phyloP scores from a whole-genome alignment of 768 basidiomycete genomes.

The Melanogaster broomeanus region DNA sequence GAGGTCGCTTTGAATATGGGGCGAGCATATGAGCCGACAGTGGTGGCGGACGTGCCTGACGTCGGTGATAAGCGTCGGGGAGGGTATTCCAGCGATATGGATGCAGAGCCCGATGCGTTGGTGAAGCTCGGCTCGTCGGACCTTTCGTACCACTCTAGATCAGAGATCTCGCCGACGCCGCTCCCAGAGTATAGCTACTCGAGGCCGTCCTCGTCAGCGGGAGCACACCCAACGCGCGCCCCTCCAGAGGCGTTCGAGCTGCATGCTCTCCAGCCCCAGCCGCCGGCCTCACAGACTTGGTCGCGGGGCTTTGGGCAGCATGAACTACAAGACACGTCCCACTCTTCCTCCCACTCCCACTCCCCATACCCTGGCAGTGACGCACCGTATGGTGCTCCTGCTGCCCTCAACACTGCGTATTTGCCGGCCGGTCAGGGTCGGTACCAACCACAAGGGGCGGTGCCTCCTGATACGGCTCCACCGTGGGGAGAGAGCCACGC shows the following conservation, averaged over 20 bases:
- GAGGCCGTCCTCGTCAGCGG: slow-evolving; percentile 2
- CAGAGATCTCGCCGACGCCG: slow-evolving; percentile 23
- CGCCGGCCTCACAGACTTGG: slow-evolving; percentile 8
- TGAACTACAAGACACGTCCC: background rate
- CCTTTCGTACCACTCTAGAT: slow-evolving; percentile 62
- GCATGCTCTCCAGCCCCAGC: slow-evolving; percentile 35
- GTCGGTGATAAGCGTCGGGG: slow-evolving; percentile 11
- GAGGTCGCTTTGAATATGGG: slow-evolving; percentile 53
- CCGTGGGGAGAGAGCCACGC: slow-evolving; percentile 17
- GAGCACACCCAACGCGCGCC: background rate
- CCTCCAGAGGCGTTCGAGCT: slow-evolving; percentile 39
- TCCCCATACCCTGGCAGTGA: background rate
- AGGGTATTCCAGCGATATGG: background rate
- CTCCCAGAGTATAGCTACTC: slow-evolving; percentile 2
- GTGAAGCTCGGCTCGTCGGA: slow-evolving; percentile 16
- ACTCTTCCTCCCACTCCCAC: background rate
- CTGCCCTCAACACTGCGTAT: background rate
- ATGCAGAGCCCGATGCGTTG: slow-evolving; percentile 1
- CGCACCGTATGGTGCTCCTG: background rate
- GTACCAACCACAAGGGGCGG: slow-evolving; percentile 8
- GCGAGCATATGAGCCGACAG: slow-evolving; percentile 50
- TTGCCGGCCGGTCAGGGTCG: slow-evolving; percentile 6
- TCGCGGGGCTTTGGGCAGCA: slow-evolving; percentile 8
- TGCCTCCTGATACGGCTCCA: too few species aligned
- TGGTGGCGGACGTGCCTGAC: slow-evolving; percentile 28